A percentile compares a stretch with the other conserved stretches of the same genome.
phyloP scores from a whole-genome alignment of 1,284 basidiomycete genomes.

The Melampsora medusae region DNA sequence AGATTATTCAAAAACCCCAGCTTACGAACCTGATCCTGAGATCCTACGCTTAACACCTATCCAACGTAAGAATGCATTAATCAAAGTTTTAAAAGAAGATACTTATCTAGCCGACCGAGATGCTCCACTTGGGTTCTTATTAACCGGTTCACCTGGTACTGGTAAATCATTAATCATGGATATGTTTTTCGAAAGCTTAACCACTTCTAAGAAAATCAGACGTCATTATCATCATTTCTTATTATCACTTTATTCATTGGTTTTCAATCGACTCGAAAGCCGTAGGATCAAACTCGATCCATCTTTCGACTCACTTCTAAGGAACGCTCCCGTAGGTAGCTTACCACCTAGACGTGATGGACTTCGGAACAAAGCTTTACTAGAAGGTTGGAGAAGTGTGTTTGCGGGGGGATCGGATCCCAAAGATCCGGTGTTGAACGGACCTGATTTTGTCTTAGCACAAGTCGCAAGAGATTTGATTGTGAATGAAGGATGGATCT shows the following conservation, averaged over 20 bases:
- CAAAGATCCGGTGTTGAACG: slow-evolving; percentile 57
- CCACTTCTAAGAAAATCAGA: slow-evolving; percentile 63
- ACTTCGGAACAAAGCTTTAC: slow-evolving; percentile 46
- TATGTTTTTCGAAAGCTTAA: slow-evolving; percentile 60
- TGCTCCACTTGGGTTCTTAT: background rate
- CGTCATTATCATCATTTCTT: slow-evolving; percentile 70
- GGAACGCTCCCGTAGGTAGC: slow-evolving; percentile 55
- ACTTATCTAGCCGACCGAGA: slow-evolving; percentile 13
- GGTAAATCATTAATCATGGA: slow-evolving; percentile 67
- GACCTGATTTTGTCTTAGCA: slow-evolving; percentile 54
- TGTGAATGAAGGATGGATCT: slow-evolving; percentile 61
- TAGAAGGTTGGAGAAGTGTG: slow-evolving; percentile 36
- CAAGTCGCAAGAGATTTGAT: slow-evolving; percentile 54
- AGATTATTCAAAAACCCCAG: background rate
- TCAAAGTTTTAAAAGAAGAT: slow-evolving; percentile 12
- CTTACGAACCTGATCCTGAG: background rate
- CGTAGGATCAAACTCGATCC: slow-evolving; percentile 49
- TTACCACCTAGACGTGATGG: slow-evolving; percentile 53
- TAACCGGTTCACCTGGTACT: slow-evolving; percentile 11
- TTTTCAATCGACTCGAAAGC: slow-evolving; percentile 59
- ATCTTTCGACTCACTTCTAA: slow-evolving; percentile 47
- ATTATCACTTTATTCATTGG: slow-evolving; percentile 67
- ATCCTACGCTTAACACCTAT: background rate
- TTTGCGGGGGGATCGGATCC: slow-evolving; percentile 52
- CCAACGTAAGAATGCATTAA: background rate